Conservation (phyloP, 2,329 filamentous ascomycete species). For the Aureobasidium sp. region DNA sequence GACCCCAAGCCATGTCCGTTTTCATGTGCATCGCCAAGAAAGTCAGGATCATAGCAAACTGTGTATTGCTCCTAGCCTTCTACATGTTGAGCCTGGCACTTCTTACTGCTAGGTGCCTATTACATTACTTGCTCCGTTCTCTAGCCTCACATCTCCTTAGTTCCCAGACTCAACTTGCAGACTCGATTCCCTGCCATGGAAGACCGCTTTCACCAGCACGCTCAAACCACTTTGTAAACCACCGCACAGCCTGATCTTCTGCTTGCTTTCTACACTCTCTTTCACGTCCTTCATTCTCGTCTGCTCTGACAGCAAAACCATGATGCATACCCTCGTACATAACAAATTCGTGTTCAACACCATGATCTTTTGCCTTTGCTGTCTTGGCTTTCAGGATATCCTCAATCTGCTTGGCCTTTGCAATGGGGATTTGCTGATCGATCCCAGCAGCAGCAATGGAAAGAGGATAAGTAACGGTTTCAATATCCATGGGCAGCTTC, state of each 20-base stretch:
- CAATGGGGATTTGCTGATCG: constrained; percentile 22
- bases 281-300: constrained; percentile 26
- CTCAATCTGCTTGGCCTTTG: constrained; percentile 26
- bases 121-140: too few relatives aligned
- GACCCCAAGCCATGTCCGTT: too few relatives aligned
- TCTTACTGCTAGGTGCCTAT: too few relatives aligned
- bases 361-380: constrained; percentile 23
- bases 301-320: constrained; percentile 30
- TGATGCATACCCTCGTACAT: constrained; percentile 30
- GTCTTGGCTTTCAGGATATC: constrained; percentile 27
- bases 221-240: constrained; percentile 30
- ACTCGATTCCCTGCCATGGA: too few relatives aligned
- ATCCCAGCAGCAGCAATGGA: constrained; percentile 27
- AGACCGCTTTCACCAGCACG: neutral
- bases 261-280: constrained; percentile 28
- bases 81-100: too few relatives aligned
- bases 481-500: constrained; percentile 27
- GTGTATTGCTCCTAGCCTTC: too few relatives aligned
- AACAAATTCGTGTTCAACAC: constrained; percentile 29
- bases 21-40: too few relatives aligned
- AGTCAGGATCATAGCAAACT: too few relatives aligned
- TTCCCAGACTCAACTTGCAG: too few relatives aligned
- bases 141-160: too few relatives aligned
- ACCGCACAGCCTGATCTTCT: constrained; percentile 30
- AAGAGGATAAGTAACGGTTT: constrained; percentile 26